Evolutionary conservation across 75 land plant genomes (phyloP), one percentile per base, ranked within the genome.

Genomic region (Chamaecyparis obtusa): DNA sequence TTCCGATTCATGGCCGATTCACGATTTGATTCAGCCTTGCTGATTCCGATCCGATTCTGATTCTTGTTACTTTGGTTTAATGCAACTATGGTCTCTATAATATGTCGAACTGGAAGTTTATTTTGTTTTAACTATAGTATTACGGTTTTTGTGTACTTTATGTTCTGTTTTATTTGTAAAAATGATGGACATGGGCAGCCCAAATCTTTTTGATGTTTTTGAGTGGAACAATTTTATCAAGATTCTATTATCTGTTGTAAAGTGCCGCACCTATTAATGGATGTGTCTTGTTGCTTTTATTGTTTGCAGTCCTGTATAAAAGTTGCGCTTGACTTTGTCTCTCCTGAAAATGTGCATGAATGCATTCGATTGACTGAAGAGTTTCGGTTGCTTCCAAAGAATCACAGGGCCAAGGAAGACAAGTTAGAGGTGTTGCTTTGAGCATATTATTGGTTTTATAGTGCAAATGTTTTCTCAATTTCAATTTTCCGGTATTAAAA

Each of bases 351-450:
- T 89, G 87, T 93, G 30, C 64, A 84, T 39, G 92, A 93, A 71
- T 93, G 94, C 85, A 57, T 93, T 80, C 80, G 77, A 11, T 72
- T 93, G 78, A 88, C 94, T 2, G 85, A 89, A 46, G 94, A 93
- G 86, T 92, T 88, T 79, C 94, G 94, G n/a, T 74, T 84, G 19
- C 90, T 93, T 57, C 94, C 94, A 5, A 84, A 80, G 30, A 89
- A 83, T 30, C 94, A 93, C 87, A 92, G 94, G 33, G 94, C 94
- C n/a, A 93, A 92, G 43, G 94, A 92, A 87, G 94, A 93, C 67
- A 93, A 93, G 82, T 87, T 93, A 30, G 94, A 93, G 94, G 94
- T 92, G 43, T 84, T 21, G 24, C 4, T 83, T 80, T 60, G 46
- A 35, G 35, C 11, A 32, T 71, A 9, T n/a, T 11, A 84, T 67